phyloP scores from a whole-genome alignment of 495 filamentous ascomycete genomes.

The Coniosporium apollinis region DNA sequence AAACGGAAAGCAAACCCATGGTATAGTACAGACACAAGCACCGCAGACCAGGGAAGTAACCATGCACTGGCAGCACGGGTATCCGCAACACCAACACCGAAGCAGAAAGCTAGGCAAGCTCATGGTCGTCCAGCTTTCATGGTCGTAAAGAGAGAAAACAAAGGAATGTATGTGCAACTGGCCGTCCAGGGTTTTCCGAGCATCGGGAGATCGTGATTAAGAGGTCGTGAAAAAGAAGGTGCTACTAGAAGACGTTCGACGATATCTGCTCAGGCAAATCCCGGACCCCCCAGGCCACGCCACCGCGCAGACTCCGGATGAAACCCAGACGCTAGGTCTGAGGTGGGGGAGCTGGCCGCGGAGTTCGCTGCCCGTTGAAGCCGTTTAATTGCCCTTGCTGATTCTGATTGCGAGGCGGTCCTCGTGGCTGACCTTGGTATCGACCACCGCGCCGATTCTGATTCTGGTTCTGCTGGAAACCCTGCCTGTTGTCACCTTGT shows the following conservation, averaged over 20 bases:
- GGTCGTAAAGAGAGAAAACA: neutral
- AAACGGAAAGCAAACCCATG: neutral
- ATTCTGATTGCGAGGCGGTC: conserved; percentile 7
- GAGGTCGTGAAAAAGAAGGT: neutral
- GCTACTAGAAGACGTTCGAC: neutral
- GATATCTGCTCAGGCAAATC: neutral
- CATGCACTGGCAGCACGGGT: too few species aligned
- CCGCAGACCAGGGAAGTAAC: neutral
- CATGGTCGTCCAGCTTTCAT: neutral
- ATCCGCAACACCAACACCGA: neutral
- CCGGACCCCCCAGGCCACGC: neutral
- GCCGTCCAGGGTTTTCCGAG: neutral
- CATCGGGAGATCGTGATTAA: neutral
- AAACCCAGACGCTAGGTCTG: neutral
- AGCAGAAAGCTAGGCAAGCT: neutral
- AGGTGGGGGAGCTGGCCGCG: neutral
- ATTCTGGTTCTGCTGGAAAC: conserved; percentile 1
- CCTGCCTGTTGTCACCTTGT: neutral
- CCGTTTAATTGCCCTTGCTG: conserved; percentile 8
- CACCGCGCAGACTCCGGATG: neutral
- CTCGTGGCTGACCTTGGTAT: conserved; percentile 1
- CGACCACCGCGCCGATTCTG: conserved; percentile 3
- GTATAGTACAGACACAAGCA: neutral
- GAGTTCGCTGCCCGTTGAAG: conserved; percentile 1
- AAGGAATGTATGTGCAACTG: neutral